These are phyloP conservation scores for Scutellaria barbata DNA, from an alignment of 257 asterid genomes.

Conservation along the genomic window DNA sequence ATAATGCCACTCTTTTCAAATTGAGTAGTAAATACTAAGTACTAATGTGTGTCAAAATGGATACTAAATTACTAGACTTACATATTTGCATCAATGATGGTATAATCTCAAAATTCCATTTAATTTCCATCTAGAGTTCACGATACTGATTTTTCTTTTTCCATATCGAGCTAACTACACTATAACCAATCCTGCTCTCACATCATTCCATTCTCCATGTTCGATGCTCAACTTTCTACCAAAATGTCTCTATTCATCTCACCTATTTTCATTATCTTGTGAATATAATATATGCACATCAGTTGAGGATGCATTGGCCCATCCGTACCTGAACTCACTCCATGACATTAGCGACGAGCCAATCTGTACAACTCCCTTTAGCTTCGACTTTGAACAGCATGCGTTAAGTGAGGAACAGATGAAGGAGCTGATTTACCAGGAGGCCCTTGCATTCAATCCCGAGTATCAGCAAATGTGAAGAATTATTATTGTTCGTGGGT, in stretches of 20 bases:
- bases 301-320: conserved; percentile 94
- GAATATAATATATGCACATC: conserved; percentile 25
- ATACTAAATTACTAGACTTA: no score
- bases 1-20: no score
- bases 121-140: background rate
- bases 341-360: conserved; percentile 98
- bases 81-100: no score
- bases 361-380: conserved; percentile 75
- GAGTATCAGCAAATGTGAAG: conserved; percentile 72
- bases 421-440: conserved; percentile 94
- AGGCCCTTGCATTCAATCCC: conserved; percentile 88
- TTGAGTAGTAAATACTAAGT: no score
- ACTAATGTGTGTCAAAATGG: no score
- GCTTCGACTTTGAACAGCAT: conserved; percentile 93
- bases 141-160: background rate
- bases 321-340: conserved; percentile 91
- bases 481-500: conserved; percentile 22
- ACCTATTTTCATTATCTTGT: background rate
- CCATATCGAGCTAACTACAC: no score
- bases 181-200: no score
- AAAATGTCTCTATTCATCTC: background rate
- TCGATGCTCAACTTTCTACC: no score
- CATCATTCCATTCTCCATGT: no score
- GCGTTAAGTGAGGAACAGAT: conserved; percentile 92
- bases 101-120: no score